phyloP scores from a whole-genome alignment of 2,329 filamentous ascomycete genomes.

The Albophoma yamanashiensis region DNA sequence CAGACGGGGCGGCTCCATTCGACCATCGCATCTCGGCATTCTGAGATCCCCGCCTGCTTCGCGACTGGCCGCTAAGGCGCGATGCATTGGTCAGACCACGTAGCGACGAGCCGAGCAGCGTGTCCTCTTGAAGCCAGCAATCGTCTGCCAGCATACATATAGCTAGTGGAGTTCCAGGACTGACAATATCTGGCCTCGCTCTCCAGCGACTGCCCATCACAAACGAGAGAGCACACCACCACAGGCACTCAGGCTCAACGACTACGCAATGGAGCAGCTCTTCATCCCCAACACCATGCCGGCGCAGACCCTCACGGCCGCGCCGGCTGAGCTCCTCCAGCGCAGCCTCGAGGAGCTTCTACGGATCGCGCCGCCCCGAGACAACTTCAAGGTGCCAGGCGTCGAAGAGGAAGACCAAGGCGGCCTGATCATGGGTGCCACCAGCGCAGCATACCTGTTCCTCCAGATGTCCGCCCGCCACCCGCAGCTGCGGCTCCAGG shows the following conservation, averaged over 20 bases:
- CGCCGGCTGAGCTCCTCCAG: constrained; percentile 17
- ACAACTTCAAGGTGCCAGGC: constrained; percentile 14
- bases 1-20: neutral
- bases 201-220: neutral
- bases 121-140: neutral
- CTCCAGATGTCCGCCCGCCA: constrained; percentile 32
- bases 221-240: neutral
- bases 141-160: neutral
- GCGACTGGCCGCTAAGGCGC: neutral
- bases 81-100: neutral
- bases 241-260: no score
- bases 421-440: constrained; percentile 44
- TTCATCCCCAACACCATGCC: constrained; percentile 21
- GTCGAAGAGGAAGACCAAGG: constrained; percentile 15
- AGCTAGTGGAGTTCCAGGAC: neutral
- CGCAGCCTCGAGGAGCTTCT: constrained; percentile 26
- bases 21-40: neutral
- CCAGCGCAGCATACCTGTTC: constrained; percentile 45
- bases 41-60: neutral
- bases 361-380: constrained; percentile 22
- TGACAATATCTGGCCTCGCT: neutral
- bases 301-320: constrained; percentile 14
- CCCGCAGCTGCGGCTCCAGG: constrained; percentile 30
- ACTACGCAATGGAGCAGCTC: constrained; percentile 12
- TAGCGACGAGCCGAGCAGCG: neutral